Evolutionary conservation across 306 rosid species (phyloP).

Genomic region (Cyclanthera cordifolia): DNA sequence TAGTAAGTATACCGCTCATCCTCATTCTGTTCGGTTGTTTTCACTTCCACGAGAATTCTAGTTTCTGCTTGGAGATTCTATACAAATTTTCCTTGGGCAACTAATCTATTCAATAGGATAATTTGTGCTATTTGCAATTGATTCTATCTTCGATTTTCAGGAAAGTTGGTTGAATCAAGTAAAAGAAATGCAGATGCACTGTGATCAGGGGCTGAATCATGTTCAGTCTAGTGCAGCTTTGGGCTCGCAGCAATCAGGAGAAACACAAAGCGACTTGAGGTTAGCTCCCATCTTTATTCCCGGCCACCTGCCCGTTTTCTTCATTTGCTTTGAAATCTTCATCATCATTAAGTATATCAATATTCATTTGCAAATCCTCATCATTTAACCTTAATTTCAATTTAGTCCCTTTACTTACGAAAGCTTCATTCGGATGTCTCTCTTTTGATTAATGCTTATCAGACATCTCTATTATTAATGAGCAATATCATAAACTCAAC

Average conservation of each 20-base stretch:
- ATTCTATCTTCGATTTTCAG: conserved; percentile 38
- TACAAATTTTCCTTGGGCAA: not conserved
- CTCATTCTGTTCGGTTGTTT: not conserved
- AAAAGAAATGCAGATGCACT: conserved; percentile 69
- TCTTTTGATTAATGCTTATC: no score
- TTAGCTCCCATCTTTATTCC: conserved; percentile 11
- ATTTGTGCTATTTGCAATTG: conserved; percentile 8
- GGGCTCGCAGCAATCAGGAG: conserved; percentile 38
- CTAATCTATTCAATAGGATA: not conserved
- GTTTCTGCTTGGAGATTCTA: not conserved
- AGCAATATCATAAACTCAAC: not conserved
- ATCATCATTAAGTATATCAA: not conserved
- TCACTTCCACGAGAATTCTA: not conserved
- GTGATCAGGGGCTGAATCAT: conserved; percentile 65
- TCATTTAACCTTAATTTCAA: not conserved
- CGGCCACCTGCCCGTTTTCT: not conserved
- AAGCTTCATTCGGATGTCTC: not conserved
- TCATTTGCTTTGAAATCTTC: not conserved
- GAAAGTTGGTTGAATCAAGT: conserved; percentile 88
- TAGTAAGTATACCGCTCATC: conserved; percentile 37
- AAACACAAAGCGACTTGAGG: conserved; percentile 48
- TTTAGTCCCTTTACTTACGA: not conserved
- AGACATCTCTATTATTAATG: not conserved
- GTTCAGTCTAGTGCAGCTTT: conserved; percentile 29
- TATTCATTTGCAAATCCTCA: not conserved